Conservation (phyloP, 2,329 filamentous ascomycete species). For the Thielaviopsis euricoi region DNA sequence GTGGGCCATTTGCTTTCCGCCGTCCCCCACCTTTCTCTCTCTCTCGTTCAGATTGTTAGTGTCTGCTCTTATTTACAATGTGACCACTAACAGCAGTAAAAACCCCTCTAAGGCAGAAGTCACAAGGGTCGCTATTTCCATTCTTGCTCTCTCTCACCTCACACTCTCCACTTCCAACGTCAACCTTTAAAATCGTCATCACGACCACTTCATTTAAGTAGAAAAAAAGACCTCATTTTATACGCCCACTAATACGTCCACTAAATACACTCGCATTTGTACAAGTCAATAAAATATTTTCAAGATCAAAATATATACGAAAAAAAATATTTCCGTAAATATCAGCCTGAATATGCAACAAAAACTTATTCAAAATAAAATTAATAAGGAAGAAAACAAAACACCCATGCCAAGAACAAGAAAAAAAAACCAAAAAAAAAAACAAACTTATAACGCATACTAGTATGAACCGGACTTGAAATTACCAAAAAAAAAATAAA, state of each 20-base stretch:
- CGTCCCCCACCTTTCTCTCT: background rate
- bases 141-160: too few species aligned
- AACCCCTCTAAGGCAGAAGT: background rate
- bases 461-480: background rate
- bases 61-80: background rate
- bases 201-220: too few species aligned
- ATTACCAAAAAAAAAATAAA: background rate
- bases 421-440: background rate
- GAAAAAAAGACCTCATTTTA: too few species aligned
- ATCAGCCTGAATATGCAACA: background rate
- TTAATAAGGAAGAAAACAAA: background rate
- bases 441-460: background rate
- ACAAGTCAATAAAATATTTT: too few species aligned
- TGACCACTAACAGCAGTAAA: background rate
- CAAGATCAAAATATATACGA: too few species aligned
- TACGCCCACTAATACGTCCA: too few species aligned
- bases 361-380: background rate
- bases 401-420: background rate
- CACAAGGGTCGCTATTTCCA: too few species aligned
- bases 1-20: background rate
- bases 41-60: background rate
- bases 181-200: background rate
- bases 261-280: background rate
- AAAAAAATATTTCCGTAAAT: background rate
- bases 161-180: background rate